Evolutionary conservation across 371 early-diverging fungal species (phyloP).

Genomic region (Rhizopus arrhizus): DNA sequence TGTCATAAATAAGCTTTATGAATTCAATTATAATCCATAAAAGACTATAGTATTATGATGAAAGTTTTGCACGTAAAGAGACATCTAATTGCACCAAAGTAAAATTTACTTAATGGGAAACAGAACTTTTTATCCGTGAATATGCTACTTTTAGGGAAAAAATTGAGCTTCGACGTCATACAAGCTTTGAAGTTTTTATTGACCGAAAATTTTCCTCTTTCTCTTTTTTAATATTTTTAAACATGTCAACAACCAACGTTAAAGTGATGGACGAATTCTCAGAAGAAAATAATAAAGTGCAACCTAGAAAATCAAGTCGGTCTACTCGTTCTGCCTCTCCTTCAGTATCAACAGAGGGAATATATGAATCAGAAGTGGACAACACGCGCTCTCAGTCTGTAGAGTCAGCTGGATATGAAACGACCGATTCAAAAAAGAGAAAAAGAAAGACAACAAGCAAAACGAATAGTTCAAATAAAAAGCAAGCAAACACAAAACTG

Average conservation of each 20-base stretch:
- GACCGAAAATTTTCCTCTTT: too few species aligned
- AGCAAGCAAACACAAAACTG: conserved; percentile 9
- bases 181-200: too few species aligned
- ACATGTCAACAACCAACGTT: conserved; percentile 55
- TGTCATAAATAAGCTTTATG: too few species aligned
- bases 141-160: too few species aligned
- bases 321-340: conserved; percentile 3
- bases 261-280: conserved; percentile 96
- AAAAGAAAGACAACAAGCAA: conserved; percentile 20
- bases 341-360: neutral
- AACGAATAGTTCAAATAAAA: conserved; percentile 15
- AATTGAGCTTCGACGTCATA: too few species aligned
- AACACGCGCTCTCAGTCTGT: conserved; percentile 35
- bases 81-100: too few species aligned
- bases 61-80: too few species aligned
- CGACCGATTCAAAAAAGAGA: conserved; percentile 21
- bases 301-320: conserved; percentile 32
- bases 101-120: too few species aligned
- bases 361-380: neutral
- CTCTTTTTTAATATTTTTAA: too few species aligned
- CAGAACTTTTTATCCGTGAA: too few species aligned
- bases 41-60: too few species aligned
- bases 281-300: conserved; percentile 90
- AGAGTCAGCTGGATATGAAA: conserved; percentile 31
- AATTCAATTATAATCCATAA: too few species aligned